Evolutionary conservation across 2,329 filamentous ascomycete genomes (phyloP), one percentile per base, ranked within the genome.

Genomic region (Fusarium keratoplasticum): DNA sequence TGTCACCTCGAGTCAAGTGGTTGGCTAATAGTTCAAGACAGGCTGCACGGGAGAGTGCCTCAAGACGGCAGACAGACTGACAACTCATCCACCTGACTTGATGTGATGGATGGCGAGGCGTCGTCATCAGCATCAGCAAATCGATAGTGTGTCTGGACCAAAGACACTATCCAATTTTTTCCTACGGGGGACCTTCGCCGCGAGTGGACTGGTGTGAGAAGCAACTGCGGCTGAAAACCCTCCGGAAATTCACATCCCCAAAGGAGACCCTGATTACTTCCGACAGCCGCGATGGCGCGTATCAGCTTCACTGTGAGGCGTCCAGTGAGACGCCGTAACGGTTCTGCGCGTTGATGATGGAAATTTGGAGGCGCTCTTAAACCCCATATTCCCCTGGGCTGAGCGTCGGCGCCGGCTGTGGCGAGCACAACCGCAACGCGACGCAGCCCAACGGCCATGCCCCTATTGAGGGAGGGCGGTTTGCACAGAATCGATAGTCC

Each of bases 401-500:
- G 60, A 66, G 38, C 35, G 44, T 57, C 64, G 60, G 40, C 29
- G n/a, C 18, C 52, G 58, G 50, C 61, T 69, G 70, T 71, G 73
- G 67, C 70, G 54, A 74, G 40, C 50, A 60, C 55, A 68, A 50
- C 40, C 50, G 54, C 66, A 33, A 42, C 50, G 58, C 66, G 29
- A 42, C 31, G 25, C 44, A 50, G 1, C 25, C 6, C 9, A 52
- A 52, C 47, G 47, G 47, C 25, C 42, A 47, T 52, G 47, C 25
- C 25, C 54, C 67, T 40, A 8, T 59, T 58, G 59, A 38, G 58
- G 50, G 58, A 38, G 58, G 50, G 42, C 38, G 42, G 54, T 29
- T 54, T 20, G 33, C 73, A 62, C 29, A 50, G 67, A 67, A 71
- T 71, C 75, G 70, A 77, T 77, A 77, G 75, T 77, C 29, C 69